Evolutionary conservation across 306 rosid species (phyloP), one percentile per base, ranked within the genome.

Genomic region (Citrullus colocynthis): DNA sequence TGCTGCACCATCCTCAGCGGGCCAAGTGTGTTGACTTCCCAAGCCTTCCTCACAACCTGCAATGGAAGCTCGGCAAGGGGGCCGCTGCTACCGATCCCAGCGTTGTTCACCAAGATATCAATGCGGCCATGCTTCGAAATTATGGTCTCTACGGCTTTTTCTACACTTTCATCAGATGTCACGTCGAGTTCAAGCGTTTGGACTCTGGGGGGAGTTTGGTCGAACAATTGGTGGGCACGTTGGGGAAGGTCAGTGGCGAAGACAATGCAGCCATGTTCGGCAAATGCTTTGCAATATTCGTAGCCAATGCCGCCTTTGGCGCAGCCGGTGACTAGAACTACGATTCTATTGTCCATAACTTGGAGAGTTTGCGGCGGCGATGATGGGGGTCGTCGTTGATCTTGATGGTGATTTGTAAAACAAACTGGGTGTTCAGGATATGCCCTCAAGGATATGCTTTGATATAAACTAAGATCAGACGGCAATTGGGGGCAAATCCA

Each of bases 231-330:
- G 52, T 71, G 80, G 76, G 86, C 78, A 78, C 91, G 85, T 0
- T 73, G 81, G 37, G 85, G 14, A 74, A 91, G 79, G 85, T 94
- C 96, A 2, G 91, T 81, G 9, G 95, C 95, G 9, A 94, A 80
- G 20, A 91, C 93, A 4, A 49, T 79, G 70, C 95, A 90, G 17
- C 87, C 87, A 24, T 84, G 81, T 71, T 88, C 90, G 0, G 90
- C 88, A 54, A 94, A 94, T 39, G 91, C 97, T 74, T 83, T 90
- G 86, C 93, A 89, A 37, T 90, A 90, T 66, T 91, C 96, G 7
- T 90, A 94, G 24, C 97, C 96, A 20, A 91, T 91, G 64, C 93
- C 97, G 16, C 98, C 98, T 80, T 84, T 91, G 57, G 85, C 98
- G 81, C 91, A 89, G 21, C 98, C 97, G 1, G 96, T 91, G 71